Evolutionary conservation across 768 basidiomycete genomes (phyloP), one percentile per base, ranked within the genome.

Genomic region (Lepiota subincarnata): DNA sequence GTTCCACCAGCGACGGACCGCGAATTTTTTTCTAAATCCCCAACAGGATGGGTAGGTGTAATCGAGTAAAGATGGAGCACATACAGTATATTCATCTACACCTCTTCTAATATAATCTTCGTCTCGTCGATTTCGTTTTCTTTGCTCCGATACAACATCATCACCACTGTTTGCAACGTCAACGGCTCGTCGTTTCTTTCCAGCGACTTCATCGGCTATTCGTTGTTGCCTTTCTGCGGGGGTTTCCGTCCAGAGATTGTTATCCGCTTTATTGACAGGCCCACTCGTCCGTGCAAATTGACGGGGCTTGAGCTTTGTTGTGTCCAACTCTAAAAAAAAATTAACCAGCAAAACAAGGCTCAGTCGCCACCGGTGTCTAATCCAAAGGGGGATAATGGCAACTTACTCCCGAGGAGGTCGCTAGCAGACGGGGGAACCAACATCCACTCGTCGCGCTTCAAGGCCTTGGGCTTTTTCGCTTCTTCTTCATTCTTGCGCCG

Each of bases 401-500:
- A 79, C 87, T 57, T 60, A 95, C 92, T 86, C 43, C 79, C 80
- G 4, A 95, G 75, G 11, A 96, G 68, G 57, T 89, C 89, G 1
- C 89, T 85, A 1, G 84, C 81, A 16, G 86, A 83, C 0, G 97
- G 96, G 1, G 96, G 96, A 1, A 89, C 87, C 41, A 98, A 78
- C 97, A 99, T 99, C 97, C 97, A 99, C 67, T 95, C 94, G 16
- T 98, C 92, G 39, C 97, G 83, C 67, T 92, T 73, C 36, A 83
- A 72, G 36, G 80, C 78, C 67, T 92, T 93, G 10, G 89, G 89
- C 60, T 87, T 86, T 28, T 48, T 10, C 76, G 70, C 1, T 44
- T 79, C 82, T 75, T 92, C 88, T 28, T 84, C 73, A 55, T 83
- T 74, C 60, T 88, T 84, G 52, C 80, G 72, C 57, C 89, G 74